Evolutionary conservation across 148 eudicot genomes (phyloP).

Genomic region (Chenopodium quinoa): DNA sequence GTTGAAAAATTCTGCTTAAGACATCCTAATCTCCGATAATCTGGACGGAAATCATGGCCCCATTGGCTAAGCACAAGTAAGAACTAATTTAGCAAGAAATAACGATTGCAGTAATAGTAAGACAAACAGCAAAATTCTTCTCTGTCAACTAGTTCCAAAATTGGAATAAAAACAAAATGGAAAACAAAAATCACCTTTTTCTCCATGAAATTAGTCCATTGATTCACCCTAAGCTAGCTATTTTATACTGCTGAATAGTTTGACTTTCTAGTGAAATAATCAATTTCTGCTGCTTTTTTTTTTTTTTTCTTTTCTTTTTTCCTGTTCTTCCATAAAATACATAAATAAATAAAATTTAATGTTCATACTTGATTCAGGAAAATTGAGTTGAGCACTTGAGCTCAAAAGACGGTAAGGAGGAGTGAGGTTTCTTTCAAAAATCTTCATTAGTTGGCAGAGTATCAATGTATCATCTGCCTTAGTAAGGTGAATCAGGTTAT

Average conservation of each 20-base stretch:
- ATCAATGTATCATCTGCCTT: neutral
- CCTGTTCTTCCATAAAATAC: too few species aligned
- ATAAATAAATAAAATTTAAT: too few species aligned
- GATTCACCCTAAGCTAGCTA: neutral
- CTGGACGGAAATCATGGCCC: slow-evolving; percentile 99
- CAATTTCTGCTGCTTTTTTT: neutral
- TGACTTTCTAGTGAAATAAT: neutral
- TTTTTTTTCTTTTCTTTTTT: neutral
- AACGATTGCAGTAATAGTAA: neutral
- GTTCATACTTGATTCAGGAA: neutral
- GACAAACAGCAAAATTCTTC: neutral
- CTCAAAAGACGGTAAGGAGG: neutral
- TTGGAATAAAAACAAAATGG: neutral
- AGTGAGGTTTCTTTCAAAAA: neutral
- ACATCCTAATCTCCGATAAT: slow-evolving; percentile 83
- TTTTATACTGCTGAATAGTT: neutral
- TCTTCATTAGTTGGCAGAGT: neutral
- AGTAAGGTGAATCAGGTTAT: neutral
- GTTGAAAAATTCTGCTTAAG: slow-evolving; percentile 85
- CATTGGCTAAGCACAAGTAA: slow-evolving; percentile 67
- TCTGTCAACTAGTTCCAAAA: neutral
- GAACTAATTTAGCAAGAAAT: slow-evolving; percentile 7
- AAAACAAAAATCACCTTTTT: neutral
- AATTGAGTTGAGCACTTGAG: neutral
- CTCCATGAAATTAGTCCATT: neutral